Conservation (phyloP, 148 eudicot species). For the Silene latifolia region DNA sequence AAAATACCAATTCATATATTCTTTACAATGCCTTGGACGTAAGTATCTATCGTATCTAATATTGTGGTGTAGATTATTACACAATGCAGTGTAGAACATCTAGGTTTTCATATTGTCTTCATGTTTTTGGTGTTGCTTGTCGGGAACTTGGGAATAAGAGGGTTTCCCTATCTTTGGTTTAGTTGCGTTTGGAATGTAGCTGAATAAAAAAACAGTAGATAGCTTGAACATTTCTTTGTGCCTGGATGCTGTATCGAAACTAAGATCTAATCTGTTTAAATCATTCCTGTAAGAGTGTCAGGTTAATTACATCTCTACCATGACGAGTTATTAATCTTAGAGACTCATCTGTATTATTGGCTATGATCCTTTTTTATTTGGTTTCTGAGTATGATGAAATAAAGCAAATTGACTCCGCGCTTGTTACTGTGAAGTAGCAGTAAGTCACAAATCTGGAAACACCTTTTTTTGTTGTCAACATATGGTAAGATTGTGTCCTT, state of each 20-base stretch:
- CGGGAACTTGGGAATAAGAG: background rate
- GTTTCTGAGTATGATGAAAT: no score
- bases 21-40: slow-evolving; percentile 99
- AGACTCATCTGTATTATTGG: background rate
- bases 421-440: no score
- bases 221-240: no score
- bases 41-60: slow-evolving; percentile 33
- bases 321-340: background rate
- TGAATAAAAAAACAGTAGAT: background rate
- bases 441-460: no score
- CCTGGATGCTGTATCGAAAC: no score
- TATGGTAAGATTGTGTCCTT: no score
- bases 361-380: background rate
- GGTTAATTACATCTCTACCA: background rate
- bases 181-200: background rate
- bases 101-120: background rate
- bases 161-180: background rate
- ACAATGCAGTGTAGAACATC: background rate
- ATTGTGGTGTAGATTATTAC: no score
- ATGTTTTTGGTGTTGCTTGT: slow-evolving; percentile 4
- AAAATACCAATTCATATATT: slow-evolving; percentile 79
- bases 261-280: background rate
- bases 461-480: no score
- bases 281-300: background rate
- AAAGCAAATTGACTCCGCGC: no score